Percentiles rank a stretch among this genome's conserved stretches.
phyloP scores from a whole-genome alignment of 1,284 basidiomycete species.

The Termitomyces sp. region DNA sequence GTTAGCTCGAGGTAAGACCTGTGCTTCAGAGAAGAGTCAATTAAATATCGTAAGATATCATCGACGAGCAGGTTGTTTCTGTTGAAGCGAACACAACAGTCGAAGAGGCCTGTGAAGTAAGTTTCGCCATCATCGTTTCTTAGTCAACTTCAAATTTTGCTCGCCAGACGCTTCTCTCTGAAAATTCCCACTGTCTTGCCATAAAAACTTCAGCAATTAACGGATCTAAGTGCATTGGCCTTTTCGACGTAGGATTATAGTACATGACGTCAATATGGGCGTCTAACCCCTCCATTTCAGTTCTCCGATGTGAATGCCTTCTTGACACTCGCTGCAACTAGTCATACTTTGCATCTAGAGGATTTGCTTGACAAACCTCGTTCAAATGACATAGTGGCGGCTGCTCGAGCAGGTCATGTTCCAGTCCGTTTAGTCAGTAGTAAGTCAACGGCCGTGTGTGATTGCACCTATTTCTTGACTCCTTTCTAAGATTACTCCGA shows the following conservation, averaged over 20 bases:
- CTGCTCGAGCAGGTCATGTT: slow-evolving; percentile 66
- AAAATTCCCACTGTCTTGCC: slow-evolving; percentile 59
- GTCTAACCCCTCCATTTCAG: slow-evolving; percentile 29
- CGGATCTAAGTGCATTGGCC: slow-evolving; percentile 43
- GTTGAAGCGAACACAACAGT: slow-evolving; percentile 66
- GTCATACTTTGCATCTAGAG: slow-evolving; percentile 58
- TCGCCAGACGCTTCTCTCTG: slow-evolving; percentile 53
- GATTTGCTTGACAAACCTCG: slow-evolving; percentile 54
- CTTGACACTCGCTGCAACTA: slow-evolving; percentile 70
- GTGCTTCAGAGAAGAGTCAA: neutral
- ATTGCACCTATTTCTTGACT: neutral
- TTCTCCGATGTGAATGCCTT: slow-evolving; percentile 81
- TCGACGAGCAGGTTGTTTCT: slow-evolving; percentile 57
- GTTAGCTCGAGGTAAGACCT: slow-evolving; percentile 46
- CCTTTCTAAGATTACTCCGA: slow-evolving; percentile 61
- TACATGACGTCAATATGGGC: slow-evolving; percentile 1
- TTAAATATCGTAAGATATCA: slow-evolving; percentile 42
- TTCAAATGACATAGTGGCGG: slow-evolving; percentile 61
- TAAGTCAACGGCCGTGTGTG: slow-evolving; percentile 32
- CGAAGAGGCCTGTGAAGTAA: slow-evolving; percentile 75
- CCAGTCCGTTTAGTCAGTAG: slow-evolving; percentile 72
- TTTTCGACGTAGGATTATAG: slow-evolving; percentile 58
- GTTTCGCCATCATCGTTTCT: slow-evolving; percentile 17
- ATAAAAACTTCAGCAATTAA: slow-evolving; percentile 34
- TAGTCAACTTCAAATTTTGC: neutral